These are phyloP conservation scores for Geotrichum reessii DNA, from an alignment of 1,139 yeast genomes.

Conservation along the genomic window DNA sequence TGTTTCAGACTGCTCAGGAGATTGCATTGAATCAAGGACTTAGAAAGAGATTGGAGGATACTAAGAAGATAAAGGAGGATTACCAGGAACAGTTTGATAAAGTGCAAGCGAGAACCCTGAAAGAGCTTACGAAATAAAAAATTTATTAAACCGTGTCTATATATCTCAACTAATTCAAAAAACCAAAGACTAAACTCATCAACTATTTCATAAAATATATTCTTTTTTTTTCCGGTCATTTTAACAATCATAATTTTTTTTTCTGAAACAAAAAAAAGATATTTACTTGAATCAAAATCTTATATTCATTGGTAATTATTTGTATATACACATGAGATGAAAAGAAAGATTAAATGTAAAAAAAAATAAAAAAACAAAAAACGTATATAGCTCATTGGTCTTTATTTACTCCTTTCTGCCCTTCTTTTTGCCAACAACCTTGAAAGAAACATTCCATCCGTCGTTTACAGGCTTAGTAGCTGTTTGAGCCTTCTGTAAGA, in stretches of 20 bases:
- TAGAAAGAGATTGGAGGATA: slow-evolving; percentile 68
- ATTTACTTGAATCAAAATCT: background rate
- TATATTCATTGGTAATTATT: background rate
- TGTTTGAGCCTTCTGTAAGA: slow-evolving; percentile 58
- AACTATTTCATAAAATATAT: background rate
- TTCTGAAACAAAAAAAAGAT: too few relatives aligned
- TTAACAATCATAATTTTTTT: too few relatives aligned
- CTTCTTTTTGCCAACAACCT: slow-evolving; percentile 63
- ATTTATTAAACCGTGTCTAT: background rate
- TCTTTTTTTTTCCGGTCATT: background rate
- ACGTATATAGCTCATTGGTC: background rate
- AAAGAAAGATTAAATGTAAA: background rate
- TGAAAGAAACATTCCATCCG: slow-evolving; percentile 68
- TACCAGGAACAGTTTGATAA: slow-evolving; percentile 23
- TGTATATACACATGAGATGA: background rate
- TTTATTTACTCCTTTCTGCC: slow-evolving; percentile 16
- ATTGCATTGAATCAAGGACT: slow-evolving; percentile 89
- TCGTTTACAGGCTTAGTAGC: slow-evolving; percentile 47
- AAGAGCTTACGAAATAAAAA: slow-evolving; percentile 11
- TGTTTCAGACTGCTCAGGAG: slow-evolving; percentile 79
- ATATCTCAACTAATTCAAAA: background rate
- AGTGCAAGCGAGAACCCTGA: slow-evolving; percentile 13
- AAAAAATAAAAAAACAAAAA: slow-evolving; percentile 4
- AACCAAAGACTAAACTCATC: background rate
- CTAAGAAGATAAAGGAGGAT: slow-evolving; percentile 38